Conservation (phyloP, 2,329 filamentous ascomycete genomes). For the Penicillium sp. region DNA sequence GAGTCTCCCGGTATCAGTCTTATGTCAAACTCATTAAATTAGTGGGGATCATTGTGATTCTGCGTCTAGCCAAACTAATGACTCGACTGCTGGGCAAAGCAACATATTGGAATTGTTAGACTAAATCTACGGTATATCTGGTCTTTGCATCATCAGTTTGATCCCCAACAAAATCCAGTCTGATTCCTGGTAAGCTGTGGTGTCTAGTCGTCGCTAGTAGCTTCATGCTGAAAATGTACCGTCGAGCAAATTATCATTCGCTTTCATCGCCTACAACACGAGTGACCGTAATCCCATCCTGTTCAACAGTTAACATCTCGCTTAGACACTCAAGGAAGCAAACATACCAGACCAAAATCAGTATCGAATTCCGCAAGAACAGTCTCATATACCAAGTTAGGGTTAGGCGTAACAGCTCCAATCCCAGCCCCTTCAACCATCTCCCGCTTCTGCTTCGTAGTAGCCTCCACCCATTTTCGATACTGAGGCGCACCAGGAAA, state of each 20-base stretch:
- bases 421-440: slow-evolving; percentile 1
- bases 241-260: neutral
- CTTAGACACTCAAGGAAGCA: neutral
- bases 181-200: too few species aligned
- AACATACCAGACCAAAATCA: slow-evolving; percentile 13
- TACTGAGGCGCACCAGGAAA: slow-evolving; percentile 19
- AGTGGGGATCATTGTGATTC: too few species aligned
- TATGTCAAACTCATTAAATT: too few species aligned
- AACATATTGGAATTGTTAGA: too few species aligned
- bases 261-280: neutral
- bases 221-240: too few species aligned
- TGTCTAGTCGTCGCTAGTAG: too few species aligned
- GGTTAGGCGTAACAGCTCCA: slow-evolving; percentile 8
- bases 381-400: slow-evolving; percentile 15
- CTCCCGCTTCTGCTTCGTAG: slow-evolving; percentile 8
- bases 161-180: too few species aligned
- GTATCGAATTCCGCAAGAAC: slow-evolving; percentile 11
- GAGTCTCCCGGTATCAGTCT: too few species aligned
- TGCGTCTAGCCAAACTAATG: too few species aligned
- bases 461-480: slow-evolving; percentile 17
- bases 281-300: slow-evolving; percentile 15
- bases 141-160: too few species aligned
- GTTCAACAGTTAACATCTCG: neutral
- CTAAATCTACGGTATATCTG: too few species aligned
- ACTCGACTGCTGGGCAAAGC: too few species aligned